Conservation (phyloP, 495 filamentous ascomycete species). For the Hypoxylon fuscum region DNA sequence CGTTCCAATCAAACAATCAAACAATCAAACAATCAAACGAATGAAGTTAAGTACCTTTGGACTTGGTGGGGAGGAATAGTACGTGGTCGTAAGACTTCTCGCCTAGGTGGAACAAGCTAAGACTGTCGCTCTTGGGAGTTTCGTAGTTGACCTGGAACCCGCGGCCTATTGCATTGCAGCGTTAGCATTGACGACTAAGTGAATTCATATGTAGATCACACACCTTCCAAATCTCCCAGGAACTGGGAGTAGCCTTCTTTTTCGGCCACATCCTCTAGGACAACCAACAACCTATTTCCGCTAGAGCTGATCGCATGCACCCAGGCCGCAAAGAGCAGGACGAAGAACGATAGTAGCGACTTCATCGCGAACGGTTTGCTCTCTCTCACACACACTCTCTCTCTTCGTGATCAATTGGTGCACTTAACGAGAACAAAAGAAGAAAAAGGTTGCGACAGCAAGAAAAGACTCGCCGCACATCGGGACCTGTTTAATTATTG, state of each 20-base stretch:
- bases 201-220: no score
- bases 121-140: constrained; percentile 83
- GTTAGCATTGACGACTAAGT: constrained; percentile 12
- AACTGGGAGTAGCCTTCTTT: constrained; percentile 84
- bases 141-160: constrained; percentile 83
- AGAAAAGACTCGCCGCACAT: constrained; percentile 38
- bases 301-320: constrained; percentile 81
- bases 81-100: constrained; percentile 91
- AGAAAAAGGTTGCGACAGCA: constrained; percentile 43
- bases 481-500: constrained; percentile 25
- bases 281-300: constrained; percentile 83
- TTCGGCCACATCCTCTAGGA: constrained; percentile 83
- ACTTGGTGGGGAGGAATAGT: constrained; percentile 83
- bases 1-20: background rate
- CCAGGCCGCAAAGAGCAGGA: constrained; percentile 68
- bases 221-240: constrained; percentile 83
- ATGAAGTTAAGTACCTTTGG: constrained; percentile 69
- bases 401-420: constrained; percentile 47
- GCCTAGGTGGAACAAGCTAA: constrained; percentile 86
- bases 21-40: no score
- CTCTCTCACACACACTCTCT: no score
- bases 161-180: constrained; percentile 64
- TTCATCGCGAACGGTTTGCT: constrained; percentile 62
- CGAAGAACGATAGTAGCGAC: constrained; percentile 74
- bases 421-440: constrained; percentile 37